These are phyloP conservation scores for Taxillus chinensis DNA, from an alignment of 164 flowering plant genomes.

Conservation along the genomic window DNA sequence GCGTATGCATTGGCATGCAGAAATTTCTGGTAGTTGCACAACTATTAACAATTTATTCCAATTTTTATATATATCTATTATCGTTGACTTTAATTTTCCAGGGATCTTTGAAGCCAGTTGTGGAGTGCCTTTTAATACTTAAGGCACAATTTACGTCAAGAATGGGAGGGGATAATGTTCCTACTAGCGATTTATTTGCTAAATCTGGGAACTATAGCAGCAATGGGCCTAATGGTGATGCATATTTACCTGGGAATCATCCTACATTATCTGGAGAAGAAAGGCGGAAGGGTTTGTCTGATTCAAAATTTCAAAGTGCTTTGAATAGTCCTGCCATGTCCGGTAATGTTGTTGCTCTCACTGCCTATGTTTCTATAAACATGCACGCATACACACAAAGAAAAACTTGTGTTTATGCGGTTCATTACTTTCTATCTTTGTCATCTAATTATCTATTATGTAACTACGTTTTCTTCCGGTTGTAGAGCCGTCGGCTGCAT, in stretches of 20 bases:
- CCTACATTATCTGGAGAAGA: constrained; percentile 20
- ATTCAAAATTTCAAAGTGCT: constrained; percentile 26
- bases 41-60: too few species aligned
- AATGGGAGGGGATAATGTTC: constrained; percentile 9
- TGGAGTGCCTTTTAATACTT: constrained; percentile 28
- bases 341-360: constrained; percentile 16
- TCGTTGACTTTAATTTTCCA: constrained; percentile 7
- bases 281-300: constrained; percentile 20
- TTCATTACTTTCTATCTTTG: too few species aligned
- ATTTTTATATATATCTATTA: background rate
- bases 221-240: constrained; percentile 1
- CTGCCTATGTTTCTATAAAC: background rate
- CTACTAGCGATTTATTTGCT: constrained; percentile 1
- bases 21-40: too few species aligned
- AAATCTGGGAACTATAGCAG: constrained; percentile 3
- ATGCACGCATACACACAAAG: background rate
- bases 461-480: background rate
- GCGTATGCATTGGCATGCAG: too few species aligned
- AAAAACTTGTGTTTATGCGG: too few species aligned
- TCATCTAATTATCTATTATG: too few species aligned
- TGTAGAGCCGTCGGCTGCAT: constrained; percentile 31
- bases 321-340: constrained; percentile 27
- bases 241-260: constrained; percentile 7
- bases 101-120: constrained; percentile 39
- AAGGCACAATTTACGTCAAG: constrained; percentile 17